Evolutionary conservation across 2,329 filamentous ascomycete genomes (phyloP).

Genomic region (Aspergillus novoparasiticus): DNA sequence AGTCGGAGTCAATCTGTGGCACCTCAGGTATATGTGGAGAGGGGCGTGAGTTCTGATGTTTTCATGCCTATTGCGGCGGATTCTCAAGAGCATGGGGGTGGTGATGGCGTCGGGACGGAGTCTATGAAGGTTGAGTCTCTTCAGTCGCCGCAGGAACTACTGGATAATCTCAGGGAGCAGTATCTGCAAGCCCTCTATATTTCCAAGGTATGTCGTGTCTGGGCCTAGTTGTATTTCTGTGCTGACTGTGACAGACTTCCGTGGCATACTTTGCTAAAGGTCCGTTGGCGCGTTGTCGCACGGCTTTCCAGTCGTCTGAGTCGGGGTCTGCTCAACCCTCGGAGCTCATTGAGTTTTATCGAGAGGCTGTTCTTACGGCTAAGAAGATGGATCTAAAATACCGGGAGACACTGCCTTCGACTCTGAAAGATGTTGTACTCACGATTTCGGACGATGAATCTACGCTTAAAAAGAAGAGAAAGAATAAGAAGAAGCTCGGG

Average conservation of each 20-base stretch:
- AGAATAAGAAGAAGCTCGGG: conserved; percentile 47
- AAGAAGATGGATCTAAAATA: conserved; percentile 54
- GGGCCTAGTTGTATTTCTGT: not conserved
- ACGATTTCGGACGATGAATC: conserved; percentile 40
- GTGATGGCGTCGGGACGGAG: conserved; percentile 12
- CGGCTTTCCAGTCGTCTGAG: conserved; percentile 37
- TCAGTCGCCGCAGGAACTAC: conserved; percentile 38
- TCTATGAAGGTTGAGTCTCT: conserved; percentile 18
- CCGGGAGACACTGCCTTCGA: conserved; percentile 45
- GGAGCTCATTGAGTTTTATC: conserved; percentile 42
- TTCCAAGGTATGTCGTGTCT: conserved; percentile 38
- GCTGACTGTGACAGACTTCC: conserved; percentile 42
- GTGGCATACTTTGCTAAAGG: conserved; percentile 56
- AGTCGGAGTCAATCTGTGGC: conserved; percentile 19
- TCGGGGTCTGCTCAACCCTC: conserved; percentile 23
- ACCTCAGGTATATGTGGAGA: conserved; percentile 14
- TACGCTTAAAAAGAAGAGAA: conserved; percentile 29
- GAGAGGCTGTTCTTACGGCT: conserved; percentile 45
- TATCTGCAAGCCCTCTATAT: conserved; percentile 48
- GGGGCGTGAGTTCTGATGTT: conserved; percentile 15
- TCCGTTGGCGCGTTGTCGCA: conserved; percentile 49
- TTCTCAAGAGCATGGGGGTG: conserved; percentile 18
- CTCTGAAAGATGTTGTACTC: conserved; percentile 41
- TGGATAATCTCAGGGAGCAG: conserved; percentile 41
- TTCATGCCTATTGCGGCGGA: conserved; percentile 14